Evolutionary conservation across 345 rosid genomes (phyloP).

Genomic region (Ceriops zippeliana): DNA sequence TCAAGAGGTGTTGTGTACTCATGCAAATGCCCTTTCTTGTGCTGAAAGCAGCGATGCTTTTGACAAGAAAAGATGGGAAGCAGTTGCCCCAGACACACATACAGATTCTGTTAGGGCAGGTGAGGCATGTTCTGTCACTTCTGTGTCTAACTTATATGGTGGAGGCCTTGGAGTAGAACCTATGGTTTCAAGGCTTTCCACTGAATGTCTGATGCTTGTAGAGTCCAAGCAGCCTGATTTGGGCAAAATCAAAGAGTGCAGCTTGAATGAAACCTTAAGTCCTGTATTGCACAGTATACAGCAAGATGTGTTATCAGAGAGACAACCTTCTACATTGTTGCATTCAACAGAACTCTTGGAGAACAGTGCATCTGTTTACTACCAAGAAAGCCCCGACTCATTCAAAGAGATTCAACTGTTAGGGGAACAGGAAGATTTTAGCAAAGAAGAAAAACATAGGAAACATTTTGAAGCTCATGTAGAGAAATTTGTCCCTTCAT

Average conservation of each 20-base stretch:
- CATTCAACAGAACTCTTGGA: constrained; percentile 20
- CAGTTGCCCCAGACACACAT: constrained; percentile 21
- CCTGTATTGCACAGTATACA: constrained; percentile 22
- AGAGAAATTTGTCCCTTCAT: constrained; percentile 1
- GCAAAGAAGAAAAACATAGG: constrained; percentile 20
- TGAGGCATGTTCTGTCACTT: constrained; percentile 28
- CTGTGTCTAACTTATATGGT: constrained; percentile 26
- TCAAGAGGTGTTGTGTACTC: constrained; percentile 16
- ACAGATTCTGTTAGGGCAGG: constrained; percentile 12
- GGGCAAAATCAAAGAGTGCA: constrained; percentile 31
- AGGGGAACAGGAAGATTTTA: constrained; percentile 21
- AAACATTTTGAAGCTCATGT: constrained; percentile 24
- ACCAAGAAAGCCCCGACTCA: constrained; percentile 22
- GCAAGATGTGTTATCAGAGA: constrained; percentile 20
- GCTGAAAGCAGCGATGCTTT: constrained; percentile 5
- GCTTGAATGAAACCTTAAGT: constrained; percentile 20
- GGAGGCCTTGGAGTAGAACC: constrained; percentile 22
- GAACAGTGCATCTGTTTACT: constrained; percentile 21
- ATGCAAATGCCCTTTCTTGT: constrained; percentile 13
- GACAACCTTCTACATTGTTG: constrained; percentile 18
- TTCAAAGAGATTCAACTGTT: constrained; percentile 21
- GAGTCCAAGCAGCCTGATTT: constrained; percentile 44
- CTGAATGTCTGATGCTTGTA: constrained; percentile 27
- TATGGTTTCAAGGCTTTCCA: constrained; percentile 20
- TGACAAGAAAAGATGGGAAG: constrained; percentile 16